Percentiles rank a stretch among this genome's conserved stretches.
Conservation (phyloP, 2,329 filamentous ascomycete genomes). For the Penicillium sp. region DNA sequence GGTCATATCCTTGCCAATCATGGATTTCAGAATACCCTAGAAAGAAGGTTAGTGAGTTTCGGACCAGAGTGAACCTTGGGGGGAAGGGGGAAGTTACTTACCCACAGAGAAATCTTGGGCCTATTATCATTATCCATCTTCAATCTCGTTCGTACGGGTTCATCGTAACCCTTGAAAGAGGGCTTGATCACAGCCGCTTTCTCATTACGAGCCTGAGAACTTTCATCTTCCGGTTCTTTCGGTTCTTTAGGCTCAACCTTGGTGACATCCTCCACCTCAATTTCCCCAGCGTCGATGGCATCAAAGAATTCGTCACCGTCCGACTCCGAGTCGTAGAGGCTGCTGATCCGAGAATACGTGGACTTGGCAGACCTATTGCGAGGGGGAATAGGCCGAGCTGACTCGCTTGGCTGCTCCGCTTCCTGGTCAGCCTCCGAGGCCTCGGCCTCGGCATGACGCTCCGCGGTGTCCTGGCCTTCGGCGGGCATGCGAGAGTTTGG, state of each 20-base stretch:
- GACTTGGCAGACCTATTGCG: conserved; percentile 66
- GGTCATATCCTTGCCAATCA: conserved; percentile 99
- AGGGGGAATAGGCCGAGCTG: conserved; percentile 35
- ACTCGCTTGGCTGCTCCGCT: conserved; percentile 9
- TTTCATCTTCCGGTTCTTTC: conserved; percentile 43
- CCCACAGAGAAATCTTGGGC: conserved; percentile 94
- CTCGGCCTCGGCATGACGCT: conserved; percentile 34
- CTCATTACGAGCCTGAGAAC: conserved; percentile 44
- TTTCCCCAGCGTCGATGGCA: conserved; percentile 88
- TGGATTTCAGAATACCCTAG: conserved; percentile 93
- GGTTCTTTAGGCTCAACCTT: conserved; percentile 47
- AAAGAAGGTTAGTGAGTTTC: conserved; percentile 3
- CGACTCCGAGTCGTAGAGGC: conserved; percentile 71
- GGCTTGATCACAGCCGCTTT: conserved; percentile 66
- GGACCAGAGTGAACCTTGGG: background rate
- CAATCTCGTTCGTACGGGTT: conserved; percentile 73
- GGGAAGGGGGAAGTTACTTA: conserved; percentile 48
- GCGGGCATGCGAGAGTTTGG: conserved; percentile 25
- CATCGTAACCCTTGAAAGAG: conserved; percentile 88
- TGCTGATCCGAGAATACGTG: conserved; percentile 66
- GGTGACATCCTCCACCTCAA: conserved; percentile 66
- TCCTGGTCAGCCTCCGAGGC: conserved; percentile 10
- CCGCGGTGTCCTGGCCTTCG: conserved; percentile 24
- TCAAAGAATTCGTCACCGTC: conserved; percentile 96
- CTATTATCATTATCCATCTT: conserved; percentile 90